phyloP scores from a whole-genome alignment of 2,329 filamentous ascomycete genomes.

The Penicillium corylophilum region DNA sequence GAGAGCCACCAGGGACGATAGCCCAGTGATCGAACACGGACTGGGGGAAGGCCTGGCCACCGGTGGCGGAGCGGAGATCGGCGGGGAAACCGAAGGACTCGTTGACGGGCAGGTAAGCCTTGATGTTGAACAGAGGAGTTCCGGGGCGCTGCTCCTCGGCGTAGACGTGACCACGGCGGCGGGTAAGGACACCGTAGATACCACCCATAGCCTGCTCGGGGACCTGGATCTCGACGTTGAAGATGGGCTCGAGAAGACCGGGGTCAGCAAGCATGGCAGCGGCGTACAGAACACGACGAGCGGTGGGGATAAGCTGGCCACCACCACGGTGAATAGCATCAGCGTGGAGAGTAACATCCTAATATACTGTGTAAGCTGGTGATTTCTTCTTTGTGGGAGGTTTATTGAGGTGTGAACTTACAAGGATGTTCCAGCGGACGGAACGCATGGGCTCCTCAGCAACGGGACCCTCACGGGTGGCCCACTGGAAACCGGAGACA shows the following conservation, averaged over 20 bases:
- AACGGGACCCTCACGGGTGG: slow-evolving; percentile 93
- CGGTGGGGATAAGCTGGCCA: slow-evolving; percentile 97
- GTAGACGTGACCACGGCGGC: slow-evolving; percentile 98
- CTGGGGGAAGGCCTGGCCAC: slow-evolving; percentile 98
- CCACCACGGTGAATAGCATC: slow-evolving; percentile 99
- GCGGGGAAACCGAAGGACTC: slow-evolving; percentile 99
- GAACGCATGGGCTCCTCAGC: slow-evolving; percentile 98
- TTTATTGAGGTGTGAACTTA: too few relatives aligned
- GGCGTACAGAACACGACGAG: slow-evolving; percentile 96
- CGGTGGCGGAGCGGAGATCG: slow-evolving; percentile 89
- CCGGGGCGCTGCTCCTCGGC: slow-evolving; percentile 95
- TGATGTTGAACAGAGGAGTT: slow-evolving; percentile 99
- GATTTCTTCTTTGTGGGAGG: too few relatives aligned
- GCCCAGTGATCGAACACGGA: slow-evolving; percentile 99
- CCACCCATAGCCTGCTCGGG: slow-evolving; percentile 98
- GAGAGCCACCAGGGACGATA: slow-evolving; percentile 88
- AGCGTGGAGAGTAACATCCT: slow-evolving; percentile 99
- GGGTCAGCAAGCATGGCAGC: slow-evolving; percentile 87
- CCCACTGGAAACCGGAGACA: slow-evolving; percentile 99
- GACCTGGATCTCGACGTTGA: slow-evolving; percentile 98
- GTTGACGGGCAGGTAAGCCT: slow-evolving; percentile 93
- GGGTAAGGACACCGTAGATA: slow-evolving; percentile 98
- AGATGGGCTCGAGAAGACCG: slow-evolving; percentile 92
- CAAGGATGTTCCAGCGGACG: slow-evolving; percentile 96
- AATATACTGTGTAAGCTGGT: too few relatives aligned